These are phyloP conservation scores for Wickerhamiella vanderwaltii DNA, from an alignment of 805 yeast genomes.

Conservation along the genomic window DNA sequence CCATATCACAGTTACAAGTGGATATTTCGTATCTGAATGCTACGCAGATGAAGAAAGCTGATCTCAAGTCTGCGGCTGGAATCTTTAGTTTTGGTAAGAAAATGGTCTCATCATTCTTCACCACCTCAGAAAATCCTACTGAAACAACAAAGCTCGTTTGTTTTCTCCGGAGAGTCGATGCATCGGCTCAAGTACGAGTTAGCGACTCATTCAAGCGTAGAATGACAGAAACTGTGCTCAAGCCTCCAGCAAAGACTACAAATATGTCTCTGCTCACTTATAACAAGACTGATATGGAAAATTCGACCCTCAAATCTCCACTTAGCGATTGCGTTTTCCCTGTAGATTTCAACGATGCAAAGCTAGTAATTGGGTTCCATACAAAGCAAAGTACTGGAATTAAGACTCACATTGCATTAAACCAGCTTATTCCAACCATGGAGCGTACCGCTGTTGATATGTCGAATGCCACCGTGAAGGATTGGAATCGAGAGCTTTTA, in stretches of 20 bases:
- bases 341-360: constrained; percentile 27
- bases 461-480: constrained; percentile 31
- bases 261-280: constrained; percentile 26
- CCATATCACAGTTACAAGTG: constrained; percentile 23
- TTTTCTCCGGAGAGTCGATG: constrained; percentile 27
- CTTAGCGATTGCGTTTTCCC: constrained; percentile 30
- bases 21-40: constrained; percentile 27
- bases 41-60: constrained; percentile 25
- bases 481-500: constrained; percentile 31
- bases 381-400: constrained; percentile 32
- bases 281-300: constrained; percentile 23
- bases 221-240: constrained; percentile 30
- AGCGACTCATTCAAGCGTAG: constrained; percentile 24
- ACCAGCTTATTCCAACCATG: constrained; percentile 33
- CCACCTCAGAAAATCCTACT: constrained; percentile 24
- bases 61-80: constrained; percentile 16
- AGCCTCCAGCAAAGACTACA: constrained; percentile 31
- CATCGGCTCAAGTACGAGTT: constrained; percentile 24
- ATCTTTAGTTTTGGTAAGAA: constrained; percentile 25
- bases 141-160: constrained; percentile 25
- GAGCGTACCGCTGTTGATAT: constrained; percentile 33
- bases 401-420: constrained; percentile 29
- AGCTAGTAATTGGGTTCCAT: constrained; percentile 32
- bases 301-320: constrained; percentile 26
- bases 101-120: constrained; percentile 23